Evolutionary conservation across 2,329 filamentous ascomycete species (phyloP).

Genomic region (Cladorrhinum sp.): DNA sequence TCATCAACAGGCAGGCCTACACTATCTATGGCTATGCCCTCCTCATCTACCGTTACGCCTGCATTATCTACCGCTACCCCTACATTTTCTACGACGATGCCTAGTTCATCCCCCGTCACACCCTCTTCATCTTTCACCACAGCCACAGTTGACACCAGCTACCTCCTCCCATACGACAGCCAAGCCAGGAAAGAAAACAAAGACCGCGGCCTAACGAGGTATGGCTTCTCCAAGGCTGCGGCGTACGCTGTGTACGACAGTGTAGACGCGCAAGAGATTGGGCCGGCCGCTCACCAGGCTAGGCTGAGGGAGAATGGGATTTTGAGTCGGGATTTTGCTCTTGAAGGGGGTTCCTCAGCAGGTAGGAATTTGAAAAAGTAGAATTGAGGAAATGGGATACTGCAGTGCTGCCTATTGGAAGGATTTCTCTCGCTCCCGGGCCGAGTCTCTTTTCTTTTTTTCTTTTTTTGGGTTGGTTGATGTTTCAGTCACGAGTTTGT

Average conservation of each 20-base stretch:
- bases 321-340: not conserved
- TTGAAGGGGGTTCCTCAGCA: no score
- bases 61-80: not conserved
- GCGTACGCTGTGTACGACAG: not conserved
- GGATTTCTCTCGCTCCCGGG: no score
- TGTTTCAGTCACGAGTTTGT: no score
- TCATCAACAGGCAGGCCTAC: not conserved
- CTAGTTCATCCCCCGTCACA: no score
- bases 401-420: no score
- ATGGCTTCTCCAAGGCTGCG: not conserved
- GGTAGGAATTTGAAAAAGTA: no score
- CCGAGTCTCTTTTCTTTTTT: no score
- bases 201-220: not conserved
- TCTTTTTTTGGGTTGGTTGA: no score
- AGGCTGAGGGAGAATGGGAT: not conserved
- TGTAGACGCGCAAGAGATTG: not conserved
- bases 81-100: no score
- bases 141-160: not conserved
- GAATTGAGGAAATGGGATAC: no score
- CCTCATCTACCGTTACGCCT: not conserved
- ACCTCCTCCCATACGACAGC: not conserved
- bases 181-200: not conserved
- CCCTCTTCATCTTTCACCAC: no score
- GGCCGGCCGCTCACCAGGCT: not conserved
- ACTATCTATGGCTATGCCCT: not conserved